phyloP scores from a whole-genome alignment of 73 alveolate species.

The Paramecium primaurelia region DNA sequence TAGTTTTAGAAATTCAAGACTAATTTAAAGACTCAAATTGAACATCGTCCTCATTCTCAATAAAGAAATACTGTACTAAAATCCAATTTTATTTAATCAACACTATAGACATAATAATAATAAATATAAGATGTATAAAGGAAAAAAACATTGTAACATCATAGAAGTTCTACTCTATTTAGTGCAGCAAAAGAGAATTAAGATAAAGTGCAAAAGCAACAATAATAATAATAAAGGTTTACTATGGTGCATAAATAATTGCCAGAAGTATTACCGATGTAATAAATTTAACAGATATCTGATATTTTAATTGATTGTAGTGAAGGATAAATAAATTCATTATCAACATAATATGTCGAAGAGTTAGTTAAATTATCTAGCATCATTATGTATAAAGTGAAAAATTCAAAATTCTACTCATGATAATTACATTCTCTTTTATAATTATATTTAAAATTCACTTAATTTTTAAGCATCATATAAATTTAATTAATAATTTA shows the following conservation, averaged over 20 bases:
- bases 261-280: not conserved
- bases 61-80: not conserved
- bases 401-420: constrained; percentile 41
- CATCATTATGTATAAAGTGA: constrained; percentile 30
- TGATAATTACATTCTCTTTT: constrained; percentile 19
- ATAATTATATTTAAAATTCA: not conserved
- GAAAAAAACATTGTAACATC: constrained; percentile 2
- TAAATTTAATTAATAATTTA: constrained; percentile 54
- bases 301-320: constrained; percentile 6
- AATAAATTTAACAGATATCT: not conserved
- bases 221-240: not conserved
- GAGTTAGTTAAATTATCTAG: constrained; percentile 36
- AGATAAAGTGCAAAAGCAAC: not conserved
- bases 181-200: not conserved
- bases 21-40: not conserved
- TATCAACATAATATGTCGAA: constrained; percentile 11
- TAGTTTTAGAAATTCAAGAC: not conserved
- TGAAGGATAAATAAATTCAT: not conserved
- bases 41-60: constrained; percentile 6
- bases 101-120: not conserved
- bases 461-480: not conserved
- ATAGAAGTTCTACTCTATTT: constrained; percentile 31
- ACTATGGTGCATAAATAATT: not conserved
- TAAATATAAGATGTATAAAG: not conserved
- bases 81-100: not conserved